A percentile compares a stretch with the other conserved stretches of the same genome.
Evolutionary conservation across 2,329 filamentous ascomycete genomes (phyloP).

Genomic region (Fusarium praegraminearum): DNA sequence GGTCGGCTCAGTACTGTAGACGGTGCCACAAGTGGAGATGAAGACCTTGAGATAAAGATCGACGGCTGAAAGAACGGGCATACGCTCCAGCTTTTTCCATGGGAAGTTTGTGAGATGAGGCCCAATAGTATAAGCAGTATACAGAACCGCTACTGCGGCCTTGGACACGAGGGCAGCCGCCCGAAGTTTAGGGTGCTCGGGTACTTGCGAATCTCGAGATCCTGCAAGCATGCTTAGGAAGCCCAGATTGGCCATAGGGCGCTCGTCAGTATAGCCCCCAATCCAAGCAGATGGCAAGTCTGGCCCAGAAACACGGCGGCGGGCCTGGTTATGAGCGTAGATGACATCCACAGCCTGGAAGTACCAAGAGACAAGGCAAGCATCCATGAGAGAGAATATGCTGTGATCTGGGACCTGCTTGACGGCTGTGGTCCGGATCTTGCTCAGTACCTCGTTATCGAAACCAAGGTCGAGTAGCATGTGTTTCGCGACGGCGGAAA

Average conservation of each 20-base stretch:
- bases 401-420: not conserved
- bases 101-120: slow-evolving; percentile 22
- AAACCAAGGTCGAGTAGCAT: slow-evolving; percentile 6
- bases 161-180: slow-evolving; percentile 33
- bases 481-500: not conserved
- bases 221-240: slow-evolving; percentile 45
- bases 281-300: not conserved
- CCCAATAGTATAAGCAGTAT: slow-evolving; percentile 36
- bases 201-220: slow-evolving; percentile 18
- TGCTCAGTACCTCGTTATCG: slow-evolving; percentile 12
- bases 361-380: slow-evolving; percentile 16
- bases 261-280: not conserved
- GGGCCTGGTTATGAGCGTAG: not conserved
- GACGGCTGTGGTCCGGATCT: slow-evolving; percentile 5
- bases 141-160: slow-evolving; percentile 38
- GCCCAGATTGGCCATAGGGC: slow-evolving; percentile 41
- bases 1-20: not conserved
- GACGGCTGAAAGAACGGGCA: not conserved
- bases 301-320: not conserved
- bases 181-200: slow-evolving; percentile 33
- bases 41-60: slow-evolving; percentile 18
- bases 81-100: slow-evolving; percentile 2
- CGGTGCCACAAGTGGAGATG: slow-evolving; percentile 1
- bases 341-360: not conserved
- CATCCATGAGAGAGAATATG: slow-evolving; percentile 2